Base-by-base conservation (phyloP, 1,284 basidiomycete species). In the Ustilago curta region DNA sequence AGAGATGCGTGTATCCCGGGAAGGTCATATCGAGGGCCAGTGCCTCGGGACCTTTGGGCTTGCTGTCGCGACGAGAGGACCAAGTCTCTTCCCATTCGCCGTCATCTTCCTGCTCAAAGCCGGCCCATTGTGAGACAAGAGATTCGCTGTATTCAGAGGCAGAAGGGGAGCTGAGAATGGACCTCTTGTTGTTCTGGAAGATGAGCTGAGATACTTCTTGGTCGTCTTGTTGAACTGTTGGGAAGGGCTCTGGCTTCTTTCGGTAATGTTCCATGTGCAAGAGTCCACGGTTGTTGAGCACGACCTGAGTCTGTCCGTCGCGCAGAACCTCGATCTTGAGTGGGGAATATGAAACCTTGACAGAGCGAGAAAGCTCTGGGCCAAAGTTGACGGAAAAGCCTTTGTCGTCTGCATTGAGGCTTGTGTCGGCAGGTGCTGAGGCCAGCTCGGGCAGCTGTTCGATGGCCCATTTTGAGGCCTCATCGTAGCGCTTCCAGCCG, bases 31-130 rank as follows among this genome's bases (percentile, higher is more conserved):
- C 97, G 68, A 99, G 84, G 0, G 92, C 94, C 59, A 97, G 88
- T 0, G 93, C 95, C 86, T 99, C 95, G 23, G 96, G 97, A 92
- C 95, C 97, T 88, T 97, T 97, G 0, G 96, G 96, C 85, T 99
- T 99, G 3, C 90, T 88, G 85, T 99, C 97, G 0, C 90, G 92
- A 90, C 93, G 95, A 4, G 91, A 89, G 35, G 87, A 89, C 87
- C 93, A 99, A 0, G 87, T 89, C 86, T 99, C 96, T 77, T 96
- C 93, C 91, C 95, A 99, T 54, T 82, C 83, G 50, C 83, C 92
- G 73, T 95, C 91, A 31, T 88, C 87, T 23, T 93, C 91, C 7
- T 86, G 50, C 70, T 84, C 83, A 32, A 84, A 84, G 44, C 72
- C 76, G 6, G 80, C 76, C 83, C 83, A 84, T 25, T 74, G 67